Evolutionary conservation across 192 early-diverging fungal species (phyloP), one percentile per base, ranked within the genome.

Genomic region (Coemansia nantahalensis): DNA sequence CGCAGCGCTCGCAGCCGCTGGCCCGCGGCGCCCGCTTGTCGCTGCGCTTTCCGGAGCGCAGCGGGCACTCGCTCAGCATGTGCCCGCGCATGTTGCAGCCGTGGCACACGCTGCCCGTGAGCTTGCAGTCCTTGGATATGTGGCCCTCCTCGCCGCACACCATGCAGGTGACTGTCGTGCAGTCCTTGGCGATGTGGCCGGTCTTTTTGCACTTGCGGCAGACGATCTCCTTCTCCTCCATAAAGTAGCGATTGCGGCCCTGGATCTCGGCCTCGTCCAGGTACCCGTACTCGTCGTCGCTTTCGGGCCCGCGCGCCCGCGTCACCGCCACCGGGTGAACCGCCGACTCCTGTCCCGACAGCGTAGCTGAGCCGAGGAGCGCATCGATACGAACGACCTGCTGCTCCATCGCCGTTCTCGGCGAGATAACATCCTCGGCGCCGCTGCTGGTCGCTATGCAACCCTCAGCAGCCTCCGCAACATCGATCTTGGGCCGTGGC

Each of bases 241-340:
- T 68, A 48, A 68, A 75, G 57, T 75, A 75, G 34, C 72, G 59
- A 41, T 64, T 75, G 21, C 36, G 65, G 23, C 72, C 72, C 54
- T 68, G 65, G 48, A 75, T 68, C 53, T 75, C 61, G 16, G 65
- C 65, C 38, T 68, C 72, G 19, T 75, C 72, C 22, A 75, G 60
- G 17, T 75, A 75, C 31, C 58, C 72, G 53, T 68, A 75, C 43
- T 68, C 65, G 32, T 60, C 47, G 22, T 28, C 26, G n/a, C 43
- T 49, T 22, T 56, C 62, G 15, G 45, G 31, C 12, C 45, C 54
- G 18, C 26, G 45, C 2, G 34, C 10, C 0, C 53, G 57, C 31
- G 45, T 49, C 8, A 44, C 32, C 10, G 54, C 19, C 12, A 65
- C 31, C 0, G 38, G 11, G 28, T 73, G 57, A 2, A 45, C 46